Base-by-base conservation (phyloP, 2,329 filamentous ascomycete genomes). In the Pseudocercospora crystallina region DNA sequence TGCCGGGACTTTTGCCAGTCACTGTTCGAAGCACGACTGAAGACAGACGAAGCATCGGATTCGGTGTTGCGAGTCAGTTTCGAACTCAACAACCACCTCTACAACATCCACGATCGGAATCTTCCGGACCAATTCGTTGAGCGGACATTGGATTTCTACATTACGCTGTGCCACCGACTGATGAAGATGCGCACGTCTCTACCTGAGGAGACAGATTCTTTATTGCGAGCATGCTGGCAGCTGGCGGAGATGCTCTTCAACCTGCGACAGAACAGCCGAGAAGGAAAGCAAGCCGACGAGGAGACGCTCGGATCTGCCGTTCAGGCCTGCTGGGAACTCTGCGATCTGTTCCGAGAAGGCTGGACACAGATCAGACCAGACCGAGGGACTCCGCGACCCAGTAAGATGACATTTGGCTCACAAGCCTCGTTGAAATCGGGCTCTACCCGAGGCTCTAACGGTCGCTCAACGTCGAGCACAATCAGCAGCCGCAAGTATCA, bases 231-330 rank as follows among this genome's bases (percentile, higher is more conserved):
- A 15, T 96, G 91, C 66, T 96, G 92, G 92, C 82, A 85, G 2
- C 73, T 97, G 10, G 90, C 91, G 7, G 91, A 96, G 69, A 95
- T 95, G 84, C 80, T 97, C 0, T 96, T 96, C 70, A 95, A 84
- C 66, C 79, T 97, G 35, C 85, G 90, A 2, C 90, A 96, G 63
- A 92, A 85, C 68, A 84, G 81, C 57, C 80, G 86, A 31, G 89
- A 94, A 59, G 84, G 83, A 14, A 87, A 82, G 60, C 74, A 78
- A 0, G 78, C 87, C 0, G 89, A 95, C 58, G 89, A 92, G 64
- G 91, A 96, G 64, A 77, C 96, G 0, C 78, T 96, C 0, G 86
- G 87, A 5, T 94, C 89, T 1, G 90, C 91, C 1, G 87, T 96
- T 0, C 90, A 96, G 65, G 89, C 91, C 11, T 96, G 91, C 68